These are phyloP conservation scores for Colletotrichum sp. DNA, from an alignment of 2,329 filamentous ascomycete genomes.

Conservation along the genomic window DNA sequence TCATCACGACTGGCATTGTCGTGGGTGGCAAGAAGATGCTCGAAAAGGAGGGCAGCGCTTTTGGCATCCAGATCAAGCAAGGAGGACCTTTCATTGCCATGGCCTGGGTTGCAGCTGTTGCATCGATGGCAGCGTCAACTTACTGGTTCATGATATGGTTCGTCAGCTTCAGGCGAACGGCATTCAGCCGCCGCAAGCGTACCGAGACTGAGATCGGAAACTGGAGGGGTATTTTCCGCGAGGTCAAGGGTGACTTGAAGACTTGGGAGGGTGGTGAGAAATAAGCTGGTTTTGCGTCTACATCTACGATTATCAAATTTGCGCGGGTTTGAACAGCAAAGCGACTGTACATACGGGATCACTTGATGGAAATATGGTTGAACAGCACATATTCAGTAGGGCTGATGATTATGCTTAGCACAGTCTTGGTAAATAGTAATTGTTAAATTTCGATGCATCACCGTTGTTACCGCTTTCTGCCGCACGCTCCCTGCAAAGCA, in stretches of 20 bases:
- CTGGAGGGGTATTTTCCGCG: constrained; percentile 25
- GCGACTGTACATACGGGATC: neutral
- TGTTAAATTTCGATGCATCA: neutral
- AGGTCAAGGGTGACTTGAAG: constrained; percentile 24
- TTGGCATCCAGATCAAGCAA: constrained; percentile 17
- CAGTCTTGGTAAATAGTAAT: neutral
- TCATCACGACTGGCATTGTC: constrained; percentile 14
- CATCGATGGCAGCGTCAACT: neutral
- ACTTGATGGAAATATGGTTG: neutral
- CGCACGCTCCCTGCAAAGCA: neutral
- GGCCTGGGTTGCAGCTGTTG: constrained; percentile 23
- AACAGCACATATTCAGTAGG: neutral
- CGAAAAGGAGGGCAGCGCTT: neutral
- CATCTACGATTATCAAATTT: too few relatives aligned
- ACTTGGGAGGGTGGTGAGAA: constrained; percentile 16
- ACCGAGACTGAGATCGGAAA: constrained; percentile 24
- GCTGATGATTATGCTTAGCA: neutral
- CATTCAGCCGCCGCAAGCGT: constrained; percentile 24
- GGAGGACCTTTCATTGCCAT: constrained; percentile 24
- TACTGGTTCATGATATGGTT: constrained; percentile 30
- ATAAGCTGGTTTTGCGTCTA: neutral
- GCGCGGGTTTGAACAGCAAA: neutral
- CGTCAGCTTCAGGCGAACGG: constrained; percentile 24
- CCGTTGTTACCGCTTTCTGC: neutral
- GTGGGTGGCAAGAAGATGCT: constrained; percentile 15